Evolutionary conservation across 371 early-diverging fungal species (phyloP), one percentile per base, ranked within the genome.

Genomic region (Mucor plumbeus): DNA sequence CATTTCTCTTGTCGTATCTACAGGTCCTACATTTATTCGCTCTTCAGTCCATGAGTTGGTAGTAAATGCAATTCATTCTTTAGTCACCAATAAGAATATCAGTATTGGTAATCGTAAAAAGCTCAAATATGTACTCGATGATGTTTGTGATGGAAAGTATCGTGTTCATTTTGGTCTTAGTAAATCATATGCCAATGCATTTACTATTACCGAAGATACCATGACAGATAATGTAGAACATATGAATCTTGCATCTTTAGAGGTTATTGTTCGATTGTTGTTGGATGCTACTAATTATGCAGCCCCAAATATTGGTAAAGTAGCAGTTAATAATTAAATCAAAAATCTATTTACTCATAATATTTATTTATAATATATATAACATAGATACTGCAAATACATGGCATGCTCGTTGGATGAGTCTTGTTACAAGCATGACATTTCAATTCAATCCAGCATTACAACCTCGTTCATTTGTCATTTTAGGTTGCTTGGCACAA

Each of bases 401-500:
- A 11, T 94, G 95, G 90, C 90, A 92, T 53, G 88, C 95, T 33
- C 87, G 95, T 15, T 96, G 95, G 95, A 92, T 95, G 85, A 86
- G 93, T 19, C 79, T 97, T 53, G 90, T 94, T 17, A 89, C 95
- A 0, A 91, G 92, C 40, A 92, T 92, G 56, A 93, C 97, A 0
- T 97, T 97, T 87, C 92, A 93, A 63, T 90, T 90, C 74, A 95
- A 95, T 68, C 94, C 92, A 7, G 92, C 94, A 0, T 81, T 95
- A 34, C 97, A 97, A 73, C 94, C 96, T 0, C 88, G 97, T n/a
- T 89, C 97, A 0, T 97, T 97, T 79, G 90, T 95, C 35, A 87
- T 92, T 11, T 82, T 97, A 38, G 97, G 97, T 17, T 91, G 91
- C 59, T 83, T 97, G 55, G 91, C 94, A 0, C 87, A 91, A 17